Conservation (phyloP, 345 rosid species). For the Pelargonium nanum region DNA sequence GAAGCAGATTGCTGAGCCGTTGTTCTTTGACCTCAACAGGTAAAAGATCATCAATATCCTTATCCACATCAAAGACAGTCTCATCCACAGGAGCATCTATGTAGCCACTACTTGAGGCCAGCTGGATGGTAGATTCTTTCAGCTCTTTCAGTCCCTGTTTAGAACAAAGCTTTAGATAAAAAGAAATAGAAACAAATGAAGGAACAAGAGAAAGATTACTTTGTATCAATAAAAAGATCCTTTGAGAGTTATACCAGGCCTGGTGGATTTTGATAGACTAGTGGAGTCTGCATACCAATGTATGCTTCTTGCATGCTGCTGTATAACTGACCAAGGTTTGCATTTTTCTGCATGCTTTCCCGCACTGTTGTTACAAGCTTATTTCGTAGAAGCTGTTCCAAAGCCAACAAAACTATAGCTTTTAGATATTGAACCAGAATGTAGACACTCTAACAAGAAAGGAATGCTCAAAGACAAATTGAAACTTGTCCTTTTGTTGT, state of each 20-base stretch:
- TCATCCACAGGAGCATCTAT: slow-evolving; percentile 78
- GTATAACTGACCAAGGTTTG: slow-evolving; percentile 50
- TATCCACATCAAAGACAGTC: slow-evolving; percentile 71
- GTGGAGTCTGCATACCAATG: slow-evolving; percentile 57
- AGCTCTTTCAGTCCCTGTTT: slow-evolving; percentile 74
- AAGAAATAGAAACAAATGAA: neutral
- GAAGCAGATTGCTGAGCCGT: slow-evolving; percentile 86
- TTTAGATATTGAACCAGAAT: slow-evolving; percentile 10
- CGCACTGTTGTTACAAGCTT: slow-evolving; percentile 60
- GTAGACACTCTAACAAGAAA: neutral
- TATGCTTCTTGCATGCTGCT: slow-evolving; percentile 55
- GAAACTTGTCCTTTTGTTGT: too few species aligned
- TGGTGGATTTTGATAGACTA: slow-evolving; percentile 47
- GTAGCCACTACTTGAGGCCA: slow-evolving; percentile 64
- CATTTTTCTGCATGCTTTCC: slow-evolving; percentile 36
- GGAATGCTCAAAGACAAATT: too few species aligned
- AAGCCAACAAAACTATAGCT: neutral
- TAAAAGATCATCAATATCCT: slow-evolving; percentile 74
- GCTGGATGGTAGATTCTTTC: slow-evolving; percentile 74
- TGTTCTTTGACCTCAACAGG: slow-evolving; percentile 94
- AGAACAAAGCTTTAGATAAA: neutral
- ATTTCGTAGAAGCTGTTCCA: slow-evolving; percentile 47
- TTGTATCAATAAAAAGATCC: slow-evolving; percentile 2
- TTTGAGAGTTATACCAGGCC: slow-evolving; percentile 26
- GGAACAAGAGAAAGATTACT: neutral